Evolutionary conservation across 2,329 filamentous ascomycete genomes (phyloP).

Genomic region (Arachnomyces sp.): DNA sequence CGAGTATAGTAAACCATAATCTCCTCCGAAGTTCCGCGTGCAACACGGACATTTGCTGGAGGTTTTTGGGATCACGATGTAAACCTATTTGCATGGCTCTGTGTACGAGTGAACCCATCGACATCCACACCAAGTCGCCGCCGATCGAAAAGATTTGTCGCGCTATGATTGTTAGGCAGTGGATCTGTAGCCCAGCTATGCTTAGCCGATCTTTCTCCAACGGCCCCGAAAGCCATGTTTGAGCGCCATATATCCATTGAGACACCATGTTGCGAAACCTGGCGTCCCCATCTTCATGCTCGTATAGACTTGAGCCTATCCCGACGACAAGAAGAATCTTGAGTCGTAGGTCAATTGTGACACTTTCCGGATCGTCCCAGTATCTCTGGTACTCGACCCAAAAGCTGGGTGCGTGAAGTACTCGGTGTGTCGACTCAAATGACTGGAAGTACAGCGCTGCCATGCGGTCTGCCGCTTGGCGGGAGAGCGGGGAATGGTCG

Average conservation of each 20-base stretch:
- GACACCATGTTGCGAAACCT: conserved; percentile 8
- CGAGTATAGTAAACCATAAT: conserved; percentile 30
- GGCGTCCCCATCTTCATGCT: too few species aligned
- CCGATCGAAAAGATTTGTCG: conserved; percentile 24
- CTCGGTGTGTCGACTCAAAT: conserved; percentile 20
- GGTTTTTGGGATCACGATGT: conserved; percentile 22
- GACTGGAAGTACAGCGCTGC: conserved; percentile 19
- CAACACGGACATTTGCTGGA: conserved; percentile 13
- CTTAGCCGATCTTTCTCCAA: conserved; percentile 20
- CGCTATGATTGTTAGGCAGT: conserved; percentile 27
- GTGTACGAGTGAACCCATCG: conserved; percentile 23
- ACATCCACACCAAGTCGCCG: conserved; percentile 28
- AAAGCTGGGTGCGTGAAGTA: conserved; percentile 53
- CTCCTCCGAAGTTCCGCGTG: conserved; percentile 22
- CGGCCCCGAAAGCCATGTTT: conserved; percentile 22
- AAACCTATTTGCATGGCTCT: conserved; percentile 26
- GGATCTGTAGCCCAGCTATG: conserved; percentile 20
- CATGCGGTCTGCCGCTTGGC: conserved; percentile 9
- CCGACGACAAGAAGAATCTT: conserved; percentile 14
- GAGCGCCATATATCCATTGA: conserved; percentile 17
- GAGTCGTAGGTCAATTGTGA: conserved; percentile 3
- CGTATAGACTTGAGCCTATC: conserved; percentile 6
- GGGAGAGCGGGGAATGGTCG: conserved; percentile 9
- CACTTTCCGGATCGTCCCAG: conserved; percentile 38
- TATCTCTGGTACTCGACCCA: conserved; percentile 46